Percentiles rank a stretch among this genome's conserved stretches.
Conservation (phyloP, 306 rosid genomes). For the Prunus padus region DNA sequence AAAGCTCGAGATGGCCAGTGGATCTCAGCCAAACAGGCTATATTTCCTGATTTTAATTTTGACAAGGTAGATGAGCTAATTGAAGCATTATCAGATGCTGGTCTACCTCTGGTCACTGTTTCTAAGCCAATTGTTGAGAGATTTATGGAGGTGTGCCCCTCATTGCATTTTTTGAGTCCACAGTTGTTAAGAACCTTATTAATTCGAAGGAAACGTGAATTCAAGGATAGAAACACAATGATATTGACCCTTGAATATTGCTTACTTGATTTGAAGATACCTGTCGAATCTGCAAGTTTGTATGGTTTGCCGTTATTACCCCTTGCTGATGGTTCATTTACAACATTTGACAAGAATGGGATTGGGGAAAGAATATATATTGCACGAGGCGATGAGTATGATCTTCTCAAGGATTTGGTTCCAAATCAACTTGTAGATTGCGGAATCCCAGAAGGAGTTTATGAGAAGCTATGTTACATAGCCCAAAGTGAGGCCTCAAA, state of each 20-base stretch:
- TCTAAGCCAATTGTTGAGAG: conserved; percentile 67
- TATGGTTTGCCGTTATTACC: conserved; percentile 85
- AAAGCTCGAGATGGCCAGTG: conserved; percentile 96
- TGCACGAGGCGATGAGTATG: conserved; percentile 81
- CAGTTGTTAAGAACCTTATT: conserved; percentile 74
- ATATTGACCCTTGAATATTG: conserved; percentile 90
- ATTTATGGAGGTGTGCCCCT: conserved; percentile 78
- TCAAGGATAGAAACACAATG: conserved; percentile 75
- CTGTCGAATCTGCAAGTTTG: conserved; percentile 59
- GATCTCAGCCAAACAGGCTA: conserved; percentile 85
- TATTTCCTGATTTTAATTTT: conserved; percentile 92
- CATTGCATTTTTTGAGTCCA: conserved; percentile 84
- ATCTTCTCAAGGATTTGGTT: conserved; percentile 83
- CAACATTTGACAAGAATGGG: conserved; percentile 70
- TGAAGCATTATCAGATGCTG: conserved; percentile 71
- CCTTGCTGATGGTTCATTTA: conserved; percentile 81
- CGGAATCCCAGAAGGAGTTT: conserved; percentile 63
- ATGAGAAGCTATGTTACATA: conserved; percentile 68
- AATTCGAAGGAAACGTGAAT: conserved; percentile 81
- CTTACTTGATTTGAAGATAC: conserved; percentile 71
- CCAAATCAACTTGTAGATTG: conserved; percentile 71
- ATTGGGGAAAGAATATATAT: conserved; percentile 82
- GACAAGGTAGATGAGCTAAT: conserved; percentile 60
- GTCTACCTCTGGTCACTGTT: conserved; percentile 70
- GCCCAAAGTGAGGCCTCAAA: conserved; percentile 68